A percentile compares a stretch with the other conserved stretches of the same genome.
Evolutionary conservation across 202 grass and related monocot genomes (phyloP).

Genomic region (Cymbopogon flexuosus): DNA sequence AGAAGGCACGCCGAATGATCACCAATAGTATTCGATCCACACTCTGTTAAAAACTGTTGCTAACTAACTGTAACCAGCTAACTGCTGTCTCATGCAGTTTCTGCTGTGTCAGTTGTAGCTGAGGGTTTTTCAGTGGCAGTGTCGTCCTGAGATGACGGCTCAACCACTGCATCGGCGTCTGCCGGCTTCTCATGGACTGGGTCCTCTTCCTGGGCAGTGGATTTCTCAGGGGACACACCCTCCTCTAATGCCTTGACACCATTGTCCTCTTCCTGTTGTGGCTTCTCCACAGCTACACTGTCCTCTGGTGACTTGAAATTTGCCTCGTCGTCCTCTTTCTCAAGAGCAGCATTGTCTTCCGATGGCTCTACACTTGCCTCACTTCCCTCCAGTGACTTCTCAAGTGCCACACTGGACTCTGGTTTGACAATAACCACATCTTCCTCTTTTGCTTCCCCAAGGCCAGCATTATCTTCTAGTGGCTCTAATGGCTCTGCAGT

Average conservation of each 20-base stretch:
- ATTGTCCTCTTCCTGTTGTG: constrained; percentile 2
- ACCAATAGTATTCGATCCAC: constrained; percentile 12
- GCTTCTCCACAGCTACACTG: constrained; percentile 1
- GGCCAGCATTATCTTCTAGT: background rate
- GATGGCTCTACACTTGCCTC: constrained; percentile 2
- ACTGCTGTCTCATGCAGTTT: constrained; percentile 25
- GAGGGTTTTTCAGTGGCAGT: constrained; percentile 6
- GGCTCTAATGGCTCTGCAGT: background rate
- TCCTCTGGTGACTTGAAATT: background rate
- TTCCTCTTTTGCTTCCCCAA: constrained; percentile 16
- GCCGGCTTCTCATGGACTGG: background rate
- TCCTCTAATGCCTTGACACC: constrained; percentile 11
- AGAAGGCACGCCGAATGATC: constrained; percentile 37
- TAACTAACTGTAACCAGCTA: background rate
- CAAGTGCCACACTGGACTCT: background rate
- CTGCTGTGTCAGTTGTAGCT: background rate
- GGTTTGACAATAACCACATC: background rate
- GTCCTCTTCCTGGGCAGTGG: background rate
- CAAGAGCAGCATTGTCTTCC: background rate
- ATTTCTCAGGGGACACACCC: constrained; percentile 1
- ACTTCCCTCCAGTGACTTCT: constrained; percentile 13
- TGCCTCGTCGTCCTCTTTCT: background rate
- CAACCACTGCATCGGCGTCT: background rate
- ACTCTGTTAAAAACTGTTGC: constrained; percentile 33
- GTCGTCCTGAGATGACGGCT: constrained; percentile 7